Conservation (phyloP, 352 stramenopile genomes). For the Phytophthora pluvialis region DNA sequence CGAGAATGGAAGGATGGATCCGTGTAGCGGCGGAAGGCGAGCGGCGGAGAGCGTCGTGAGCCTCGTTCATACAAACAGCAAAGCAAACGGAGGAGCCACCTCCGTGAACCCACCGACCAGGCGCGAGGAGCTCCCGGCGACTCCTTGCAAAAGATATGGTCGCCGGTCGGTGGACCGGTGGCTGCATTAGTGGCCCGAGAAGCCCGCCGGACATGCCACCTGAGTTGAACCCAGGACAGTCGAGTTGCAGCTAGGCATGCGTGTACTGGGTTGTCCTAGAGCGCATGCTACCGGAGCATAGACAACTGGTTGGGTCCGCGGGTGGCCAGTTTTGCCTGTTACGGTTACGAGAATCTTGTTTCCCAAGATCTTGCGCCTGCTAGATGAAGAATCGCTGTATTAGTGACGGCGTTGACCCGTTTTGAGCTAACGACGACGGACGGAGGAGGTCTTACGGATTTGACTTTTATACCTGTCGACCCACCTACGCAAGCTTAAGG, state of each 20-base stretch:
- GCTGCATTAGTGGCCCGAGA: slow-evolving; percentile 1
- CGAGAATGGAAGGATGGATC: slow-evolving; percentile 22
- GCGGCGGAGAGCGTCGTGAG: too few species aligned
- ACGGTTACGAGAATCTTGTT: slow-evolving; percentile 8
- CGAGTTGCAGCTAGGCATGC: neutral
- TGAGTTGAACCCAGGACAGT: slow-evolving; percentile 6
- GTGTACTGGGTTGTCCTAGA: too few species aligned
- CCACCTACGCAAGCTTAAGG: too few species aligned
- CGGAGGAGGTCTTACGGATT: too few species aligned
- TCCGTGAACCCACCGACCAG: slow-evolving; percentile 13
- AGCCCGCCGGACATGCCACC: slow-evolving; percentile 4
- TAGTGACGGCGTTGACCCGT: too few species aligned
- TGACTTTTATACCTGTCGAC: too few species aligned
- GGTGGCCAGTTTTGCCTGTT: too few species aligned
- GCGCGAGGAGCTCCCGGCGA: neutral
- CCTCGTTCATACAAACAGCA: neutral
- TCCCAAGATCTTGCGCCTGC: too few species aligned
- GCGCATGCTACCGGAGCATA: slow-evolving; percentile 1
- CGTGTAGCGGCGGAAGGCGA: slow-evolving; percentile 16
- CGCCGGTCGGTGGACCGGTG: too few species aligned
- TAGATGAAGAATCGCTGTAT: too few species aligned
- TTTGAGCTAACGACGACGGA: too few species aligned
- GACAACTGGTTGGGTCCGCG: too few species aligned
- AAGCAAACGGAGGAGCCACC: neutral
- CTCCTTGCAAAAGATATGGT: slow-evolving; percentile 15